Percentiles rank a stretch among this genome's conserved stretches.
phyloP scores from a whole-genome alignment of 2,329 filamentous ascomycete species.

The Cadophora sp. region DNA sequence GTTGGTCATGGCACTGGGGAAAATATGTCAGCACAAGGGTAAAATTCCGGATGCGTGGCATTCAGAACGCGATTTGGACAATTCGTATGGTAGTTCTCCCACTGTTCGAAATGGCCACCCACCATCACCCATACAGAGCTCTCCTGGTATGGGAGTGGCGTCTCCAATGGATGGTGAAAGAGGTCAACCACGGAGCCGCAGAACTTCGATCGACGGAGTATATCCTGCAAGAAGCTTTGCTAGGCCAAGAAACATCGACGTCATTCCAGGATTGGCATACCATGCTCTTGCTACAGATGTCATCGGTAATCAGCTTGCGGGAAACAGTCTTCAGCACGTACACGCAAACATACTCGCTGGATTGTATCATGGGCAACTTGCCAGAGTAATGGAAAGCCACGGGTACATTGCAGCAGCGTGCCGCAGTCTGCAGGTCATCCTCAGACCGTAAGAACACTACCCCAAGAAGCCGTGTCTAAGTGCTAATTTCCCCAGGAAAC shows the following conservation, averaged over 20 bases:
- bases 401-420: constrained; percentile 64
- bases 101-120: constrained; percentile 56
- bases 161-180: constrained; percentile 60
- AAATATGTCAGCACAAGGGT: constrained; percentile 69
- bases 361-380: constrained; percentile 88
- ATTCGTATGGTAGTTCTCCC: constrained; percentile 36
- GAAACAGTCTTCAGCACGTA: constrained; percentile 81
- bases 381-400: constrained; percentile 84
- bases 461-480: neutral
- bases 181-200: constrained; percentile 49
- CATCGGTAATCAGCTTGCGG: constrained; percentile 81
- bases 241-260: constrained; percentile 71
- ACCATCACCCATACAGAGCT: constrained; percentile 61
- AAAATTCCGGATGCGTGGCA: constrained; percentile 62
- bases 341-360: constrained; percentile 86
- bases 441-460: constrained; percentile 61
- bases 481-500: constrained; percentile 42
- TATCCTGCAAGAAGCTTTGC: constrained; percentile 34
- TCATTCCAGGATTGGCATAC: constrained; percentile 88
- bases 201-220: constrained; percentile 56
- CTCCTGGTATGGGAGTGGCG: constrained; percentile 57
- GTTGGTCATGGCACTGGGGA: constrained; percentile 83
- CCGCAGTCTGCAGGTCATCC: constrained; percentile 70
- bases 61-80: constrained; percentile 26
- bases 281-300: constrained; percentile 89